Base-by-base conservation (phyloP, 768 basidiomycete genomes). In the Kwoniella dejecticola region DNA sequence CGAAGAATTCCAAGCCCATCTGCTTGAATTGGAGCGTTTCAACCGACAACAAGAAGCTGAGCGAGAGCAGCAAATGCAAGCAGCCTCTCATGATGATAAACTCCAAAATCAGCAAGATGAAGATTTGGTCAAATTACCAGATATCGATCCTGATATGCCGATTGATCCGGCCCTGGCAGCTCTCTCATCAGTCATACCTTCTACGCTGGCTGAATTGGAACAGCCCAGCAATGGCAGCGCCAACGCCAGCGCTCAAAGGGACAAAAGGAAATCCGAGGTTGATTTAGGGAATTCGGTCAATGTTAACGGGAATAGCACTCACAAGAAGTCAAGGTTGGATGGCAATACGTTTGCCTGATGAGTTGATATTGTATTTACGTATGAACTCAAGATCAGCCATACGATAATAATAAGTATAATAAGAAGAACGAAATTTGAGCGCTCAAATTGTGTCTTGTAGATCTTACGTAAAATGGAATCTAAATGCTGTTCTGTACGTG, bases 191-290 rank as follows among this genome's bases (percentile, higher is more conserved):
- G 44, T 57, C 21, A 23, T 46, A 27, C 48, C 59, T 1, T 31
- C 61, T 58, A 65, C 64, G 7, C 41, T 65, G 24, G 64, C 64
- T 11, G 64, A 65, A 48, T 12, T 61, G 42, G 59, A 65, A 45
- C 33, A 24, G 29, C 46, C 46, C 8, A 42, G 19, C 41, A 38
- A 17, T 17, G 7, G 8, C 19, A 42, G 19, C 17, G 7, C 29
- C n/a, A 31, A 30, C 30, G 29, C 7, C 27, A 48, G 27, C 10
- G 30, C 45, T 42, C 55, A 61, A 48, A 54, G 29, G 17, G 27
- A 48, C n/a, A 65, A 65, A 38, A 29, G 64, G 24, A 65, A 61
- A 41, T 56, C 54, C 8, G 52, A 46, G 8, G 23, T 49, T 12
- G 62, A 50, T 4, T n/a, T 24, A 27, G 44, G 15, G 17, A 36